Percentiles rank a stretch among this genome's conserved stretches.
These are phyloP conservation scores for Penicillium italicum DNA, from an alignment of 2,329 filamentous ascomycete genomes.

Conservation along the genomic window DNA sequence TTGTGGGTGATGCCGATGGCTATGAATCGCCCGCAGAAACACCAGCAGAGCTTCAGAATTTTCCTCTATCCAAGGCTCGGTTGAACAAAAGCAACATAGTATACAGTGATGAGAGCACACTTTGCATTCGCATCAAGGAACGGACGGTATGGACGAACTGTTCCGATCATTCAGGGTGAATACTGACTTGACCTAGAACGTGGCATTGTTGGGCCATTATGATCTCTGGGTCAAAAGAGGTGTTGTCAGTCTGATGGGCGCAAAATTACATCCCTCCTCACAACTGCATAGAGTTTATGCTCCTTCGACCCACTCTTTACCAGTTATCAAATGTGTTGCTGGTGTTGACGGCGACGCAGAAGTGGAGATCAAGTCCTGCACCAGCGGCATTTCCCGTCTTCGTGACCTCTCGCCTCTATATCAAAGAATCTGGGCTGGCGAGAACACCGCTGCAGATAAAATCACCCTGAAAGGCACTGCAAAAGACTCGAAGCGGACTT, in stretches of 20 bases:
- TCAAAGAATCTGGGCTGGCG: slow-evolving; percentile 51
- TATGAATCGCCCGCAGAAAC: slow-evolving; percentile 33
- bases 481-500: slow-evolving; percentile 34
- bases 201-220: slow-evolving; percentile 51
- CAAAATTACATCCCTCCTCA: slow-evolving; percentile 50
- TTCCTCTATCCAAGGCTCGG: slow-evolving; percentile 39
- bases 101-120: slow-evolving; percentile 35
- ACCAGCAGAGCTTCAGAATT: slow-evolving; percentile 35
- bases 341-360: slow-evolving; percentile 45
- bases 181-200: slow-evolving; percentile 36
- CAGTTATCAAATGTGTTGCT: slow-evolving; percentile 48
- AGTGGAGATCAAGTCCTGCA: slow-evolving; percentile 48
- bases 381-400: slow-evolving; percentile 44
- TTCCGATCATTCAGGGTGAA: neutral
- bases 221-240: slow-evolving; percentile 56
- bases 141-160: slow-evolving; percentile 32
- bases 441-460: slow-evolving; percentile 33
- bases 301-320: slow-evolving; percentile 55
- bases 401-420: slow-evolving; percentile 51
- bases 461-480: slow-evolving; percentile 26
- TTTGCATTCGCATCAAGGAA: slow-evolving; percentile 42
- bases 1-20: slow-evolving; percentile 27
- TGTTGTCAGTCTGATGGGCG: slow-evolving; percentile 55
- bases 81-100: slow-evolving; percentile 38
- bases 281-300: slow-evolving; percentile 50